These are phyloP conservation scores for Fusarium nisikadoi DNA, from an alignment of 2,329 filamentous ascomycete species.

Conservation along the genomic window DNA sequence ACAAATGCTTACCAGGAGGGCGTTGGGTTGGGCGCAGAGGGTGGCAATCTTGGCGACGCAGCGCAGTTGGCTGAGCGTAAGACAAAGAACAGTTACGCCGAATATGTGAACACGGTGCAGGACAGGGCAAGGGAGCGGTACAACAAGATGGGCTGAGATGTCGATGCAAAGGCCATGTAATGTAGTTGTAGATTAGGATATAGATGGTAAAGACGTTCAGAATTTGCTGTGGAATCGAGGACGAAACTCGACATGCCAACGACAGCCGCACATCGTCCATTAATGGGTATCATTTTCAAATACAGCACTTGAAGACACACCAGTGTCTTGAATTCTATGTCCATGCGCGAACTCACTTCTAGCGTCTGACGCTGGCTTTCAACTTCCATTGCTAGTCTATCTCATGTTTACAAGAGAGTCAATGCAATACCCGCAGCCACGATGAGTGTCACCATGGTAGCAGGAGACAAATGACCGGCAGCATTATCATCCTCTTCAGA, in stretches of 20 bases:
- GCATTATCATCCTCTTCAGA: conserved; percentile 31
- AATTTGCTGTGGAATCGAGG: not conserved
- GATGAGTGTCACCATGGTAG: conserved; percentile 27
- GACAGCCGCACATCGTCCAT: not conserved
- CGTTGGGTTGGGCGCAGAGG: conserved; percentile 75
- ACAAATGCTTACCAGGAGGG: conserved; percentile 74
- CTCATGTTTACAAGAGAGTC: conserved; percentile 16
- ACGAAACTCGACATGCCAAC: not conserved
- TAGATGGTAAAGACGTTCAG: conserved; percentile 14
- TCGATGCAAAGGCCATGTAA: not conserved
- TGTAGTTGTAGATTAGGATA: not conserved
- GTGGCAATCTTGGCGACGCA: conserved; percentile 76
- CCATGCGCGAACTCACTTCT: not conserved
- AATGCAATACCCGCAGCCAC: conserved; percentile 32
- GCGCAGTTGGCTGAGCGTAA: conserved; percentile 69
- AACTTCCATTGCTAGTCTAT: not conserved
- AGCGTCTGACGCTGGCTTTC: not conserved
- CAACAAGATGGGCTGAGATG: conserved; percentile 59
- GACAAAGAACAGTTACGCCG: conserved; percentile 68
- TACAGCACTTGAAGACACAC: not conserved
- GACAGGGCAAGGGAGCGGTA: conserved; percentile 75
- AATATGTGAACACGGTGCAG: conserved; percentile 72
- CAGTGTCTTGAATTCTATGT: not conserved
- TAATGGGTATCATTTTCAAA: conserved; percentile 25
- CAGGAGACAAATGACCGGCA: conserved; percentile 32